Base-by-base conservation (phyloP, 257 asterid genomes). In the Orobanche coerulescens region DNA sequence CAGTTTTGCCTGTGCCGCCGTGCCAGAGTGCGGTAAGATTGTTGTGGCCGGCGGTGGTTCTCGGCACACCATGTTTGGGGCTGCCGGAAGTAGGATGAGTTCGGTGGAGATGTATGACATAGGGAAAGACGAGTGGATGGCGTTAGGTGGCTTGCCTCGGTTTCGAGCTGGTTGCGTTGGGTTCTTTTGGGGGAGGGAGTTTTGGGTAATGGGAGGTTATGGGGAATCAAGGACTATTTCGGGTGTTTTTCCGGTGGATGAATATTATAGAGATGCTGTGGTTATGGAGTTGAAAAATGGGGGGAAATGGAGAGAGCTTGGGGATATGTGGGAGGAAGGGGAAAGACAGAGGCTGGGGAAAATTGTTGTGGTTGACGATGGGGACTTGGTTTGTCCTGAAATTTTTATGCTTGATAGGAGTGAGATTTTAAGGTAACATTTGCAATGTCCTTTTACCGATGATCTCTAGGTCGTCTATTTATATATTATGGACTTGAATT, bases 141-240 rank as follows among this genome's bases (percentile, higher is more conserved):
- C 82, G 0, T 69, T 92, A 85, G 96, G 88, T 61, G 93, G 95
- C 13, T 61, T 92, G 81, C 98, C 98, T 0, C 81, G 93, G 84
- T 86, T 85, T 78, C 78, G 98, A 33, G 96, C 98, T 0, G 98
- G 98, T 9, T 92, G 98, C 56, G 93, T 75, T 26, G 95, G 98
- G 54, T 88, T 92, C 72, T 67, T 83, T 37, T 74, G 75, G 31
- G 95, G 90, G 11, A 72, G 52, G 70, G 96, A 92, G 81, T 92
- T 92, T 70, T 92, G 96, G 98, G 98, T 88, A 36, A 88, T 88
- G 98, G 98, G 96, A 36, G 98, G 98, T 28, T 92, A 92, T 37
- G 98, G 98, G 0, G 92, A 79, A 56, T 84, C 93, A 2, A 79
- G 96, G 73, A 88, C 95, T 0, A 75, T 92, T 4, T 86, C 92